phyloP scores from a whole-genome alignment of 2,329 filamentous ascomycete species.

The Colletotrichum sansevieriae region DNA sequence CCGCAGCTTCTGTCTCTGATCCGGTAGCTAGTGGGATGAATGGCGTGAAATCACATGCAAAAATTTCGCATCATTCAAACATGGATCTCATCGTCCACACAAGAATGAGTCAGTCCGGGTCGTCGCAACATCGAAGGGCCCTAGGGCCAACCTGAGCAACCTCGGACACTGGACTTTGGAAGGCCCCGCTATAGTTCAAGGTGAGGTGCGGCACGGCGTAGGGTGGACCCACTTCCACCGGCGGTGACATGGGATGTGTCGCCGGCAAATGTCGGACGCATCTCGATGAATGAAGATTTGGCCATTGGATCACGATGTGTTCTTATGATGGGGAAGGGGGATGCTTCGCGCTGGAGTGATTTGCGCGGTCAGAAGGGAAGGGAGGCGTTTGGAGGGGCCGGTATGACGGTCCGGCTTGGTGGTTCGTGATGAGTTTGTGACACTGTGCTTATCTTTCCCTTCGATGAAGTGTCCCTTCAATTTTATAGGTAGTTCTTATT shows the following conservation, averaged over 20 bases:
- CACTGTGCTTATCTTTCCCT: no score
- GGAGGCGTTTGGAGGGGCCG: no score
- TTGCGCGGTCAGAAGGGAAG: no score
- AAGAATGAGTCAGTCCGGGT: conserved; percentile 20
- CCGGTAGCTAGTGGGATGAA: not conserved
- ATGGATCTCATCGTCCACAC: not conserved
- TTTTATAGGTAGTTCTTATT: no score
- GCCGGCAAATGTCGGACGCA: conserved; percentile 34
- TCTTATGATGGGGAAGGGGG: no score
- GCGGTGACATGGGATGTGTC: not conserved
- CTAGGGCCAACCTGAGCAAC: not conserved
- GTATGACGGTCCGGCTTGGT: no score
- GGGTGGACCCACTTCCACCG: conserved; percentile 2
- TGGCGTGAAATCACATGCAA: conserved; percentile 13
- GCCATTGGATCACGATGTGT: no score
- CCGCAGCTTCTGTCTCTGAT: not conserved
- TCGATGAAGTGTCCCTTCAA: no score
- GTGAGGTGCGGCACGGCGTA: conserved; percentile 17
- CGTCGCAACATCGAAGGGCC: conserved; percentile 11
- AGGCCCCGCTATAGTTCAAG: conserved; percentile 1
- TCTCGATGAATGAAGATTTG: not conserved
- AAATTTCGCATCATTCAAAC: not conserved
- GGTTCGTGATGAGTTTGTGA: no score
- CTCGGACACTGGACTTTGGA: no score
- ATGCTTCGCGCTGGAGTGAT: no score